A percentile compares a stretch with the other conserved stretches of the same genome.
These are phyloP conservation scores for Kluyveromyces aestuarii DNA, from an alignment of 805 yeast species.

Conservation along the genomic window DNA sequence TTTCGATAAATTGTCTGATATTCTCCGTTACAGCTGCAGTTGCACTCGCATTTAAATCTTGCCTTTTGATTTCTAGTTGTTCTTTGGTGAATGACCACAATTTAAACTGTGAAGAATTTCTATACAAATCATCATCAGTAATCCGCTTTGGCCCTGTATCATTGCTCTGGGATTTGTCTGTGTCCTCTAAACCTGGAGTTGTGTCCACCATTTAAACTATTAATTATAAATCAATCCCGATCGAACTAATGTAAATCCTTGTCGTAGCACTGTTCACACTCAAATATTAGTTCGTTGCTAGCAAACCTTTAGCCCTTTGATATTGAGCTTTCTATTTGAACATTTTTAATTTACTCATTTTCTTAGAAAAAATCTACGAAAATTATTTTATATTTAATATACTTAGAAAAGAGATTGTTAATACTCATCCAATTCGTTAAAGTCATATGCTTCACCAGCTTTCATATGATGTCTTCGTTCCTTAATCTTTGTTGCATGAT, in stretches of 20 bases:
- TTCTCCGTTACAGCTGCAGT: slow-evolving; percentile 25
- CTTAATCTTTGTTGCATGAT: slow-evolving; percentile 3
- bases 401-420: slow-evolving; percentile 9
- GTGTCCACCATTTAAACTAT: neutral
- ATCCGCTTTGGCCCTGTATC: slow-evolving; percentile 28
- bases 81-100: slow-evolving; percentile 74
- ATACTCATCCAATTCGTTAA: slow-evolving; percentile 12
- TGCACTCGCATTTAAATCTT: slow-evolving; percentile 49
- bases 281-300: too few species aligned
- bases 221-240: neutral
- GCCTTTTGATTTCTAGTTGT: slow-evolving; percentile 42
- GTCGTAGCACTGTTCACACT: too few species aligned
- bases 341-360: slow-evolving; percentile 1
- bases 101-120: slow-evolving; percentile 77
- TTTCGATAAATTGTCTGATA: slow-evolving; percentile 22
- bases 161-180: slow-evolving; percentile 1
- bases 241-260: neutral
- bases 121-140: slow-evolving; percentile 77
- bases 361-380: slow-evolving; percentile 2
- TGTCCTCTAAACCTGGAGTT: neutral
- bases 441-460: slow-evolving; percentile 10
- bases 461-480: slow-evolving; percentile 2
- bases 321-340: neutral
- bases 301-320: neutral
- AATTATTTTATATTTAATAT: slow-evolving; percentile 2